Base-by-base conservation (phyloP, 2,329 filamentous ascomycete species). In the Trichoderma arundinaceum region DNA sequence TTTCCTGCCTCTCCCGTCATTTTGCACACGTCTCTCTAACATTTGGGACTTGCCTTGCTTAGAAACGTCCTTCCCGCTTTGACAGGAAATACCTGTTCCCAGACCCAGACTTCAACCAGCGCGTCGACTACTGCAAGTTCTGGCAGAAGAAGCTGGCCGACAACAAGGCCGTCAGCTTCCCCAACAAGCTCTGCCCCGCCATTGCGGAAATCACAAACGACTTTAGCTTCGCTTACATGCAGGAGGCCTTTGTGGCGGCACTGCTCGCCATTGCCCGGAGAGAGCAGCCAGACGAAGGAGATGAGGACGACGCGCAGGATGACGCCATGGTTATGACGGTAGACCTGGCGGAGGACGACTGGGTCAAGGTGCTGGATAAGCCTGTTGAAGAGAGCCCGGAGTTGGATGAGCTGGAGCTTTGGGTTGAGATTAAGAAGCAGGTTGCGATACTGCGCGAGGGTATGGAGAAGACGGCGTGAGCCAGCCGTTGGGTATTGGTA, bases 161-260 rank as follows among this genome's bases (percentile, higher is more conserved):
- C 69, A 89, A 88, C 74, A 78, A 85, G 67, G 80, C 83, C 8
- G 78, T 90, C 46, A 46, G 39, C 39, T 67, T 90, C 69, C 87
- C 87, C 0, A 81, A 86, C 71, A 78, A 80, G 67, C 79, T 90
- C 4, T 86, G 84, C 72, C 71, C 73, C 0, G 82, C 84, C n/a
- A 83, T 90, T 67, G 88, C 88, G 3, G 80, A 80, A 9, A 87
- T 89, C 67, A 90, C 87, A 0, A 76, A 84, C 32, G 82, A 82
- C n/a, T 90, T 90, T 74, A 88, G 85, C 69, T 90, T 90, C 72
- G 88, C 88, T 0, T 90, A 90, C 72, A 83, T 90, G 75, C 88
- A 91, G 72, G 88, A 90, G 74, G 88, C 86, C 0, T 90, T 90
- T 72, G 86, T 90, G 0, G 86, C 87, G 0, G 82, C 85, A 2